phyloP scores from a whole-genome alignment of 169 alveolate species.

The Amoebophrya sp. region DNA sequence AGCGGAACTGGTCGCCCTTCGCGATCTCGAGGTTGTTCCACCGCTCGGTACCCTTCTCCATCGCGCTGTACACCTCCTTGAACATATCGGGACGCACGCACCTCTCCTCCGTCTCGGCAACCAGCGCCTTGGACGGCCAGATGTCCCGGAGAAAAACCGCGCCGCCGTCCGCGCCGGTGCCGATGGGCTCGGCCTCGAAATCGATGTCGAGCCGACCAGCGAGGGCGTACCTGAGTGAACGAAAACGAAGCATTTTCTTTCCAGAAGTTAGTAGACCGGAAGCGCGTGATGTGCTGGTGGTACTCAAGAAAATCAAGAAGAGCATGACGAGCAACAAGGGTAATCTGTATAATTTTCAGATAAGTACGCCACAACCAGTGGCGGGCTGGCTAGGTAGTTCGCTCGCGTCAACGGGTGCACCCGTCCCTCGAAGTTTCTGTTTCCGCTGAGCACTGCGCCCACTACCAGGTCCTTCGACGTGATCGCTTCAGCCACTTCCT shows the following conservation, averaged over 20 bases:
- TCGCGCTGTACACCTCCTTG: conserved; percentile 33
- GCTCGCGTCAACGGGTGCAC: conserved; percentile 87
- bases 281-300: too few species aligned
- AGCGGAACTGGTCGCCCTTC: conserved; percentile 61
- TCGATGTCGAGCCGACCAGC: conserved; percentile 81
- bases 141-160: conserved; percentile 68
- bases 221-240: too few species aligned
- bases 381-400: conserved; percentile 93
- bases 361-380: conserved; percentile 86
- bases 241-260: too few species aligned
- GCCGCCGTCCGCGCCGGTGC: conserved; percentile 59
- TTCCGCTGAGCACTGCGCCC: conserved; percentile 85
- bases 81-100: conserved; percentile 75
- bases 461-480: conserved; percentile 62
- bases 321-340: too few species aligned
- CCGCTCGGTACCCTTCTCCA: background rate
- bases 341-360: too few species aligned
- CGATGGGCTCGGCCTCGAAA: conserved; percentile 75
- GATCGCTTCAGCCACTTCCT: conserved; percentile 64
- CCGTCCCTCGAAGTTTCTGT: conserved; percentile 91
- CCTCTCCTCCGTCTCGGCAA: conserved; percentile 45
- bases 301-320: too few species aligned
- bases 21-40: conserved; percentile 79
- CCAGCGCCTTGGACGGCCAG: conserved; percentile 72
- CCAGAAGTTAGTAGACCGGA: too few species aligned